phyloP scores from a whole-genome alignment of 495 filamentous ascomycete species.

The Penicillium canescens region DNA sequence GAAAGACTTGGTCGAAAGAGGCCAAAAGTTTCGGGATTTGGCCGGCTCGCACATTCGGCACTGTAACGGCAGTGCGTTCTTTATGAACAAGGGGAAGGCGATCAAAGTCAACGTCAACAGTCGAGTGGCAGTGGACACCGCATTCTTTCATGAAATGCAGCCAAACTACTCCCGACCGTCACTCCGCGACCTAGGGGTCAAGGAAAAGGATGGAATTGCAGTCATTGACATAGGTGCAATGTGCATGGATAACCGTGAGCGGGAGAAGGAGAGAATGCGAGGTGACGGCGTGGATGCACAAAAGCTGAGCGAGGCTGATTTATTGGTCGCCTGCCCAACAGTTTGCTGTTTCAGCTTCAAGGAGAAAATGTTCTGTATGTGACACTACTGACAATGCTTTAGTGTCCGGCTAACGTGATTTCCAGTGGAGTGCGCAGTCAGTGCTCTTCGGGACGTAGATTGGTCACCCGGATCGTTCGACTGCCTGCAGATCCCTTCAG shows the following conservation, averaged over 20 bases:
- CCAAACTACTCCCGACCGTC: slow-evolving; percentile 29
- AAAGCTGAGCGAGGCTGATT: slow-evolving; percentile 24
- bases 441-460: slow-evolving; percentile 28
- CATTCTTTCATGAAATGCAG: slow-evolving; percentile 25
- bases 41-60: slow-evolving; percentile 19
- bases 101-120: slow-evolving; percentile 25
- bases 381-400: slow-evolving; percentile 3
- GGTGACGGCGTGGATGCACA: slow-evolving; percentile 16
- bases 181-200: slow-evolving; percentile 9
- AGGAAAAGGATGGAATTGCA: slow-evolving; percentile 13
- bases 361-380: slow-evolving; percentile 31
- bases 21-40: slow-evolving; percentile 27
- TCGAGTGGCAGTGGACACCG: slow-evolving; percentile 23
- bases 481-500: slow-evolving; percentile 15
- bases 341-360: slow-evolving; percentile 30
- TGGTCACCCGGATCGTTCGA: slow-evolving; percentile 26
- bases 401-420: slow-evolving; percentile 13
- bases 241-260: slow-evolving; percentile 20
- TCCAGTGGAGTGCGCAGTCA: slow-evolving; percentile 34
- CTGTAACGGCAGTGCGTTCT: slow-evolving; percentile 26
- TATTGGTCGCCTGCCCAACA: slow-evolving; percentile 25
- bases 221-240: slow-evolving; percentile 15
- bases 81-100: slow-evolving; percentile 26
- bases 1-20: slow-evolving; percentile 22
- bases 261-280: slow-evolving; percentile 25